Conservation (phyloP, 768 basidiomycete species). For the Leccinum uliginosum region DNA sequence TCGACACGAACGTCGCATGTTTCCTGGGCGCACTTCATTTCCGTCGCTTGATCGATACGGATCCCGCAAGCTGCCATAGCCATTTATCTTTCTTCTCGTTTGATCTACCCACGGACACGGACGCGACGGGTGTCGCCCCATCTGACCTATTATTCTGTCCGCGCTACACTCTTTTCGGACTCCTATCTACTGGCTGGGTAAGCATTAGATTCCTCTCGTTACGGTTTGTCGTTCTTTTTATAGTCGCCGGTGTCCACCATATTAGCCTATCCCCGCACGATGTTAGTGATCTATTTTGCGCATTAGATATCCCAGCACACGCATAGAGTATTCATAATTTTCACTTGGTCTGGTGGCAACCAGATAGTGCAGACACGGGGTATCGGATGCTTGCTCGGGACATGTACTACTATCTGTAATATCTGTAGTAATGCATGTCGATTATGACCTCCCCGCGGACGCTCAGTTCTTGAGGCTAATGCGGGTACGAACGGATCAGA, state of each 20-base stretch:
- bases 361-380: background rate
- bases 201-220: background rate
- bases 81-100: background rate
- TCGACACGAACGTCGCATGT: background rate
- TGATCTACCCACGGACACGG: constrained; percentile 18
- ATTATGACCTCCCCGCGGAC: background rate
- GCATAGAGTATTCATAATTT: constrained; percentile 16
- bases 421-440: background rate
- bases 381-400: background rate
- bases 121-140: background rate
- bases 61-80: background rate
- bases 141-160: constrained; percentile 2
- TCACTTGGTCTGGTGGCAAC: background rate
- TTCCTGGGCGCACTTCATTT: constrained; percentile 14
- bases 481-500: background rate
- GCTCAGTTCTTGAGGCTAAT: constrained; percentile 18
- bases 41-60: constrained; percentile 3
- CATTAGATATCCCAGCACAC: constrained; percentile 20
- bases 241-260: background rate
- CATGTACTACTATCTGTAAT: background rate
- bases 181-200: constrained; percentile 3
- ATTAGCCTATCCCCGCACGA: constrained; percentile 4
- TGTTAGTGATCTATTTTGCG: constrained; percentile 14
- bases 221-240: constrained; percentile 9
- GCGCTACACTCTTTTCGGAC: constrained; percentile 4